Evolutionary conservation across 371 early-diverging fungal genomes (phyloP).

Genomic region (Circinella minor): DNA sequence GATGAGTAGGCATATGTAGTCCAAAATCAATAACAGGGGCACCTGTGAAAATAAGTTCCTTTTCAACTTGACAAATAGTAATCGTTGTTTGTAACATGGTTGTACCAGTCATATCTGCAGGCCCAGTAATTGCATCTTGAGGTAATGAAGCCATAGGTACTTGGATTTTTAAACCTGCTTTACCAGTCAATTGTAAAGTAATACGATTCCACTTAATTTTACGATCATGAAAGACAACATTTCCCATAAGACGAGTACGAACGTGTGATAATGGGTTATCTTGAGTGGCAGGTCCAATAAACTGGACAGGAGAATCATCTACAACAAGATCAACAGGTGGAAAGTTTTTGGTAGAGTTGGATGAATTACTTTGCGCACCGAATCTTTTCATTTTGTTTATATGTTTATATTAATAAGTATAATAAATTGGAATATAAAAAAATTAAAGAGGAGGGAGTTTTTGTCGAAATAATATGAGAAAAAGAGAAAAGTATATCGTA

Average conservation of each 20-base stretch:
- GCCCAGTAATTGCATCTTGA: slow-evolving; percentile 7
- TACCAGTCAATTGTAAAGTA: slow-evolving; percentile 45
- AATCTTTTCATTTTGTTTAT: slow-evolving; percentile 12
- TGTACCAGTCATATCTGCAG: slow-evolving; percentile 19
- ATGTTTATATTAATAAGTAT: not conserved
- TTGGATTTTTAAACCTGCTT: slow-evolving; percentile 44
- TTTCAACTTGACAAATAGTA: slow-evolving; percentile 48
- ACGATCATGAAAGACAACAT: slow-evolving; percentile 41
- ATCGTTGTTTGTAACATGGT: slow-evolving; percentile 37
- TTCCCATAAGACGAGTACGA: slow-evolving; percentile 45
- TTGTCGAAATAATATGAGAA: too few species aligned
- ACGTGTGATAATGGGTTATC: slow-evolving; percentile 51
- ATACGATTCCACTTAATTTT: slow-evolving; percentile 57
- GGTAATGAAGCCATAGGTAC: slow-evolving; percentile 24
- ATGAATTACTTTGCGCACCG: not conserved
- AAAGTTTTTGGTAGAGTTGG: slow-evolving; percentile 7
- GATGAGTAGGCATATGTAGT: slow-evolving; percentile 44
- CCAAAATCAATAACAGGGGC: slow-evolving; percentile 49
- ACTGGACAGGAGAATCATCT: slow-evolving; percentile 40
- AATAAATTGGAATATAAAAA: not conserved
- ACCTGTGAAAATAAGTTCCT: slow-evolving; percentile 52
- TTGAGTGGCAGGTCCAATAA: slow-evolving; percentile 49
- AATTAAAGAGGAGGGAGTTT: not conserved
- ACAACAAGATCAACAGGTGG: slow-evolving; percentile 30
- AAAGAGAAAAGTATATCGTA: too few species aligned